Percentiles rank a stretch among this genome's conserved stretches.
Evolutionary conservation across 2,329 filamentous ascomycete genomes (phyloP).

Genomic region (Dothiorella sarmentorum): DNA sequence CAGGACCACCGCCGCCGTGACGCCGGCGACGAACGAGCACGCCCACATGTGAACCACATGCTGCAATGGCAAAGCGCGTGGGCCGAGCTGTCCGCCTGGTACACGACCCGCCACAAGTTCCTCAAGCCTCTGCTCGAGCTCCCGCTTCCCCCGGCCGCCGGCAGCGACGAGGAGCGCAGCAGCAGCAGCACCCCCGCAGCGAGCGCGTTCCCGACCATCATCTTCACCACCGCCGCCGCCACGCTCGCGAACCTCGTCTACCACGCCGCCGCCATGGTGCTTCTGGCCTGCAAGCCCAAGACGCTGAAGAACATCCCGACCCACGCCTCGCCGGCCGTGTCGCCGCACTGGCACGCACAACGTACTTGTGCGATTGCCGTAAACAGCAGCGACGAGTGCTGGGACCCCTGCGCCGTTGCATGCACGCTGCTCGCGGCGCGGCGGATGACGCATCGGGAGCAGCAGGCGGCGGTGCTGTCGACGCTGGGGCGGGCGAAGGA

Average conservation of each 20-base stretch:
- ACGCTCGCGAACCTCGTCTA: conserved; percentile 53
- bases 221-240: conserved; percentile 47
- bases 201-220: conserved; percentile 38
- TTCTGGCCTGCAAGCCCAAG: conserved; percentile 52
- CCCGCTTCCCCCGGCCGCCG: conserved; percentile 20
- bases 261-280: conserved; percentile 53
- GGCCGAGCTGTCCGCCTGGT: conserved; percentile 24
- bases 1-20: not conserved
- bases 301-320: conserved; percentile 32
- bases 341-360: conserved; percentile 49
- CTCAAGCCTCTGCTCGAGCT: conserved; percentile 34
- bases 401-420: conserved; percentile 49
- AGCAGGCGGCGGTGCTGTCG: conserved; percentile 44
- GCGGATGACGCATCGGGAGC: conserved; percentile 48
- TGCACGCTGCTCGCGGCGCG: conserved; percentile 46
- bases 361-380: conserved; percentile 48
- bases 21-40: conserved; percentile 15
- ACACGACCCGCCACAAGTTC: conserved; percentile 23
- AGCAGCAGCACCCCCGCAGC: conserved; percentile 16
- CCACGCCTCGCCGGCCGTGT: conserved; percentile 34
- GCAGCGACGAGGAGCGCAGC: not conserved
- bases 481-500: conserved; percentile 38
- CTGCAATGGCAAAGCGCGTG: conserved; percentile 25
- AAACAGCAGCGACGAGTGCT: conserved; percentile 35
- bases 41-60: conserved; percentile 24